phyloP scores from a whole-genome alignment of 2,329 filamentous ascomycete species.

The Aspergillus eucalypticola region DNA sequence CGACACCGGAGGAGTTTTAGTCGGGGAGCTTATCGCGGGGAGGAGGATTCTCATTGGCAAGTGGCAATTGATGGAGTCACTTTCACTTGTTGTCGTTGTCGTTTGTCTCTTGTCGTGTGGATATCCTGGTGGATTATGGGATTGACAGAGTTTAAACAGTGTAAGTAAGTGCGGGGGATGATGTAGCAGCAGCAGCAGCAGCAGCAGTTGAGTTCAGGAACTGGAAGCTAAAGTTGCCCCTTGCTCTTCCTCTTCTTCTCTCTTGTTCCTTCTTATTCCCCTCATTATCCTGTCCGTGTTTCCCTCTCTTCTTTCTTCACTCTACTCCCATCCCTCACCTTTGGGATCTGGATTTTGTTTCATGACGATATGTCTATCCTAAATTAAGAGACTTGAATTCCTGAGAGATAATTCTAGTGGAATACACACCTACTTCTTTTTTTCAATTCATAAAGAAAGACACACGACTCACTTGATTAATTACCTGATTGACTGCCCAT shows the following conservation, averaged over 20 bases:
- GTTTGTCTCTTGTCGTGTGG: neutral
- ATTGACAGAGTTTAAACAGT: neutral
- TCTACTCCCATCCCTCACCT: neutral
- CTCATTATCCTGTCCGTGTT: neutral
- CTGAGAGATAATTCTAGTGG: too few species aligned
- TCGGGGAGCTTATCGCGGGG: conserved; percentile 5
- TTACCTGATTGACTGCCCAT: neutral
- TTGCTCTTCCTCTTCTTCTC: neutral
- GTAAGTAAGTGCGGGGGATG: neutral
- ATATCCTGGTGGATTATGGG: neutral
- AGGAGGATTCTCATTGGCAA: neutral
- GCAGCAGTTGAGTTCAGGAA: neutral
- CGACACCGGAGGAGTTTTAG: conserved; percentile 4
- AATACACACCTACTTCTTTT: too few species aligned
- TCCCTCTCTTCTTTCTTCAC: neutral
- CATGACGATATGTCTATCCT: neutral
- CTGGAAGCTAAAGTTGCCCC: neutral
- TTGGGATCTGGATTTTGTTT: neutral
- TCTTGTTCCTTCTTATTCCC: neutral
- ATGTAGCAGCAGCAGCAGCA: too few species aligned
- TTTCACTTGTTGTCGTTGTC: neutral
- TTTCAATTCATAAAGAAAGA: too few species aligned
- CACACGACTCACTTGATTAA: too few species aligned
- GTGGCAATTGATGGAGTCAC: neutral
- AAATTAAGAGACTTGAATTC: too few species aligned